Conservation (phyloP, 2,329 filamentous ascomycete species). For the Rutstroemia sp. region DNA sequence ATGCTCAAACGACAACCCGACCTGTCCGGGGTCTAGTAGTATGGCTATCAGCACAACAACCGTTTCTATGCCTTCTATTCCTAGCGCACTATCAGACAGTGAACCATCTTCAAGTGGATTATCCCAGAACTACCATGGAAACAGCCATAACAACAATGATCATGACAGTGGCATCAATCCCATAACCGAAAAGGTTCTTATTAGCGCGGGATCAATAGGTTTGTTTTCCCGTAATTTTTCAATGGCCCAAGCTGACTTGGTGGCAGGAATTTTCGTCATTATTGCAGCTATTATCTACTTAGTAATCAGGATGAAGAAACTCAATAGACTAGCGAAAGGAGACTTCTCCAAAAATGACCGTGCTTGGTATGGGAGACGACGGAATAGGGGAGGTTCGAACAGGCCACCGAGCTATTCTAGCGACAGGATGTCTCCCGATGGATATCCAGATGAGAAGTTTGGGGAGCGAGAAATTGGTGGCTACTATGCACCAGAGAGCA, state of each 20-base stretch:
- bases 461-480: not conserved
- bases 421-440: not conserved
- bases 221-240: not conserved
- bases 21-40: not conserved
- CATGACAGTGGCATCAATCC: constrained; percentile 15
- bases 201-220: constrained; percentile 27
- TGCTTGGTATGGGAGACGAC: constrained; percentile 23
- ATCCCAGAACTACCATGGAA: not conserved
- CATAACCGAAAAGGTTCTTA: constrained; percentile 22
- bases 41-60: not conserved
- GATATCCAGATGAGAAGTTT: constrained; percentile 4
- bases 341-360: constrained; percentile 14
- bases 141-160: not conserved
- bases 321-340: constrained; percentile 17
- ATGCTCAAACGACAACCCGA: not conserved
- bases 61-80: not conserved
- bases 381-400: constrained; percentile 11
- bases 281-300: constrained; percentile 21
- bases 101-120: not conserved
- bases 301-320: constrained; percentile 19
- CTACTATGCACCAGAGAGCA: not conserved
- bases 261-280: constrained; percentile 26
- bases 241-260: not conserved
- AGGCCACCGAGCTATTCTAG: constrained; percentile 4
- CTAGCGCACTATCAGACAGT: constrained; percentile 2